A percentile compares a stretch with the other conserved stretches of the same genome.
Conservation (phyloP, 805 yeast genomes). For the Candida pseudofarinosa region DNA sequence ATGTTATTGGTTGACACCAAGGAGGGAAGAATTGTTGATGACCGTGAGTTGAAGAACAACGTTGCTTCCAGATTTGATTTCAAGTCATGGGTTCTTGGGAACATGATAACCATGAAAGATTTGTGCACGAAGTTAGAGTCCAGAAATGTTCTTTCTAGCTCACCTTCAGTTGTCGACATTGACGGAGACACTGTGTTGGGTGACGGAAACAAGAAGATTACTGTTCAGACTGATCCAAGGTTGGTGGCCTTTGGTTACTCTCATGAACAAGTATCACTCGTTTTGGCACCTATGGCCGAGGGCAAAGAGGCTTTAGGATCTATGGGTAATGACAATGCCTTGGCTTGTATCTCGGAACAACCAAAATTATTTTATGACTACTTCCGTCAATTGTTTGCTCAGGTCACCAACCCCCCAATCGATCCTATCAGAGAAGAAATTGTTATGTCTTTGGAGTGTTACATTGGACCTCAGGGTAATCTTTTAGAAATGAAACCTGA, state of each 20-base stretch:
- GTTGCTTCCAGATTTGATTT: constrained; percentile 85
- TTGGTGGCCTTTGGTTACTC: constrained; percentile 87
- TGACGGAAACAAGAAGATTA: constrained; percentile 15
- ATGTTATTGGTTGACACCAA: constrained; percentile 93
- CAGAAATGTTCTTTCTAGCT: constrained; percentile 17
- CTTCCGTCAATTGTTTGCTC: constrained; percentile 95
- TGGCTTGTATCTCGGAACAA: constrained; percentile 91
- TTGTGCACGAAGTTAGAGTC: constrained; percentile 55
- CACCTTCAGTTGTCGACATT: constrained; percentile 10
- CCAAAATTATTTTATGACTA: constrained; percentile 89
- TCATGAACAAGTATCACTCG: constrained; percentile 80
- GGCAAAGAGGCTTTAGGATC: constrained; percentile 96
- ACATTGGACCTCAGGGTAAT: constrained; percentile 98
- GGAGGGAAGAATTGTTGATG: constrained; percentile 90
- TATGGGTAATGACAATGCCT: constrained; percentile 96
- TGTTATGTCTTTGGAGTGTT: constrained; percentile 96
- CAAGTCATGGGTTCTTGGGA: constrained; percentile 88
- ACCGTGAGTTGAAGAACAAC: constrained; percentile 74
- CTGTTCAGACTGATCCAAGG: constrained; percentile 78
- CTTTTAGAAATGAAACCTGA: constrained; percentile 85
- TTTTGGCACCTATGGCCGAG: constrained; percentile 92
- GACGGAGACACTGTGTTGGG: constrained; percentile 24
- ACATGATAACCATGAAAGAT: constrained; percentile 80
- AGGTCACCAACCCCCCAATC: constrained; percentile 97
- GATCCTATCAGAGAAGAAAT: constrained; percentile 96